Evolutionary conservation across 2,329 filamentous ascomycete genomes (phyloP).

Genomic region (Penicillium sp.): DNA sequence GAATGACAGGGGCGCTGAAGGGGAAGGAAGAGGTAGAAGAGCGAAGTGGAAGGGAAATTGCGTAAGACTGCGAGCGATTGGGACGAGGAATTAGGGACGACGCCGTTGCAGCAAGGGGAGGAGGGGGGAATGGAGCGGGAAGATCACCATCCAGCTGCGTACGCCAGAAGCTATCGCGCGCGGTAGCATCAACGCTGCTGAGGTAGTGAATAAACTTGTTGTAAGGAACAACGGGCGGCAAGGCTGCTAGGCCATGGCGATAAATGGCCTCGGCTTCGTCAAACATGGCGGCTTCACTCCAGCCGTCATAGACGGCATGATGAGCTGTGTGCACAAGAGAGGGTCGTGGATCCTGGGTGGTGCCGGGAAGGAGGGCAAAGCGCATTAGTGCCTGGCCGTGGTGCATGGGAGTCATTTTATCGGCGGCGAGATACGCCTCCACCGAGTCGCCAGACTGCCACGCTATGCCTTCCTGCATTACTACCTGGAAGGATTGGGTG

Average conservation of each 20-base stretch:
- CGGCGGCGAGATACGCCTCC: not conserved
- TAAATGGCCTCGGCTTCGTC: not conserved
- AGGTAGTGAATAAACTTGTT: conserved; percentile 1
- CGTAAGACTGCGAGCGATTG: not conserved
- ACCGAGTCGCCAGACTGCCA: not conserved
- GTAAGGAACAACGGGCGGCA: not conserved
- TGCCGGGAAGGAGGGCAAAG: not conserved
- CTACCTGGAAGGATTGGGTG: not conserved
- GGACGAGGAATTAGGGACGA: not conserved
- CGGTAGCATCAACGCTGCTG: not conserved
- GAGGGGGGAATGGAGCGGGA: not conserved
- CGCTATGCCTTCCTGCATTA: not conserved
- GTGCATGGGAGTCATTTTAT: not conserved
- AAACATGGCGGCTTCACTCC: conserved; percentile 1
- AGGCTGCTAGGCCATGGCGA: not conserved
- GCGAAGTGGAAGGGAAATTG: not conserved
- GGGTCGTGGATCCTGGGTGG: not conserved
- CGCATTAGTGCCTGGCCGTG: not conserved
- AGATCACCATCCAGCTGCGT: not conserved
- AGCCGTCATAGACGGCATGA: conserved; percentile 6
- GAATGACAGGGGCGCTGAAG: not conserved
- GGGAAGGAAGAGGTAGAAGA: not conserved
- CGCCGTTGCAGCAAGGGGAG: not conserved
- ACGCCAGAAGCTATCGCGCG: not conserved
- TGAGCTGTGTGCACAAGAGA: conserved; percentile 3